These are phyloP conservation scores for Rhizopogon sp. DNA, from an alignment of 768 basidiomycete genomes.

Conservation along the genomic window DNA sequence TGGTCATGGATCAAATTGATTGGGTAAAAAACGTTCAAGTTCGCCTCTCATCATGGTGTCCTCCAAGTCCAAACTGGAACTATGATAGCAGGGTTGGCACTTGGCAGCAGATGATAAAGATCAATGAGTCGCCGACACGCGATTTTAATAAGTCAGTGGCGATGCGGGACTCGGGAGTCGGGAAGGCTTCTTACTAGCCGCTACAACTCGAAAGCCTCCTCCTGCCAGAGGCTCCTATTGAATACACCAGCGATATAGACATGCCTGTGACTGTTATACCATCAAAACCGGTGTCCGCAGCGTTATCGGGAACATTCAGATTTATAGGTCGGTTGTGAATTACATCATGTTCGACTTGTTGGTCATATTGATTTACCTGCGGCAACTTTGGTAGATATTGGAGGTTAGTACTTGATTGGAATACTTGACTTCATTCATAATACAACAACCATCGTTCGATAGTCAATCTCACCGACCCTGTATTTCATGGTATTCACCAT, in stretches of 20 bases:
- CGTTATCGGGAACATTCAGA: conserved; percentile 14
- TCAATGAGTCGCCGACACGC: no score
- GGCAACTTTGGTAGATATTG: conserved; percentile 29
- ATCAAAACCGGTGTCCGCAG: conserved; percentile 12
- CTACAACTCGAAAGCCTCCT: no score
- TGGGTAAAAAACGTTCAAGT: no score
- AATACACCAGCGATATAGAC: neutral
- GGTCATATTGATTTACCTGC: neutral
- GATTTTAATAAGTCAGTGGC: no score
- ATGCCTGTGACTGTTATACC: conserved; percentile 24
- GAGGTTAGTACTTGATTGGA: conserved; percentile 20
- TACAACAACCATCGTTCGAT: neutral
- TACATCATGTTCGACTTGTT: neutral
- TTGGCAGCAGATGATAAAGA: no score
- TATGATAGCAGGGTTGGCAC: no score
- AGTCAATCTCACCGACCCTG: conserved; percentile 55
- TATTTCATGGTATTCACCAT: conserved; percentile 48
- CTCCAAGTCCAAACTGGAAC: no score
- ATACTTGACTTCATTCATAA: neutral
- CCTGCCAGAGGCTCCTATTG: no score
- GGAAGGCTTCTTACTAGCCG: no score
- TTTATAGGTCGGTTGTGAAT: conserved; percentile 27
- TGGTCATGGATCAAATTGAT: no score
- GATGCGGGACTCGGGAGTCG: no score
- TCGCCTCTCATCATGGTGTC: no score